A percentile compares a stretch with the other conserved stretches of the same genome.
Evolutionary conservation across 164 flowering plant genomes (phyloP).

Genomic region (Amborella trichopoda): DNA sequence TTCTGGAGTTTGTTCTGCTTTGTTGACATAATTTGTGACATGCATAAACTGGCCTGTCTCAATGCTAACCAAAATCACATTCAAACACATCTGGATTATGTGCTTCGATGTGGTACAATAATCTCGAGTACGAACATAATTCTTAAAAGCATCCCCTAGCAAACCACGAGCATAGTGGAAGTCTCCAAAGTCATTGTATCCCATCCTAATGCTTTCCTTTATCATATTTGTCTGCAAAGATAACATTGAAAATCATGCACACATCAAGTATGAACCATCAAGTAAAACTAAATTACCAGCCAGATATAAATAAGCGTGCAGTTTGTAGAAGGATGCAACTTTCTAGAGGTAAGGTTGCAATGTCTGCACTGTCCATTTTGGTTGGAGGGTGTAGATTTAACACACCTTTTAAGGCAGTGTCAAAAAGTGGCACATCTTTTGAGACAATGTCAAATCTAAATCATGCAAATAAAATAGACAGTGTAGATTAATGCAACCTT

Average conservation of each 20-base stretch:
- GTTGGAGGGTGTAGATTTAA: too few relatives aligned
- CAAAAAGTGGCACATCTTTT: too few relatives aligned
- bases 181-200: constrained; percentile 95
- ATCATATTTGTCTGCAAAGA: constrained; percentile 80
- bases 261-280: not conserved
- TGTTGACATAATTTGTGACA: constrained; percentile 76
- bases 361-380: too few relatives aligned
- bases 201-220: constrained; percentile 98
- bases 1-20: constrained; percentile 77
- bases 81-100: constrained; percentile 79
- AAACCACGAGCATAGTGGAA: constrained; percentile 79
- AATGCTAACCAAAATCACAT: constrained; percentile 85
- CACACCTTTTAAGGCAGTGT: too few relatives aligned
- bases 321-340: too few relatives aligned
- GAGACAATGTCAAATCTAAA: too few relatives aligned
- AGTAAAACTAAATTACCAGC: too few relatives aligned
- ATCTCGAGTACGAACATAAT: constrained; percentile 87
- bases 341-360: too few relatives aligned
- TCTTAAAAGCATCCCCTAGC: constrained; percentile 85
- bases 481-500: too few relatives aligned
- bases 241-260: not conserved
- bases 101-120: constrained; percentile 96
- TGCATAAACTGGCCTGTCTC: constrained; percentile 96
- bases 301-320: too few relatives aligned
- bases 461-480: too few relatives aligned